Base-by-base conservation (phyloP, 2,329 filamentous ascomycete genomes). In the Scopulariopsis brevicaulis region DNA sequence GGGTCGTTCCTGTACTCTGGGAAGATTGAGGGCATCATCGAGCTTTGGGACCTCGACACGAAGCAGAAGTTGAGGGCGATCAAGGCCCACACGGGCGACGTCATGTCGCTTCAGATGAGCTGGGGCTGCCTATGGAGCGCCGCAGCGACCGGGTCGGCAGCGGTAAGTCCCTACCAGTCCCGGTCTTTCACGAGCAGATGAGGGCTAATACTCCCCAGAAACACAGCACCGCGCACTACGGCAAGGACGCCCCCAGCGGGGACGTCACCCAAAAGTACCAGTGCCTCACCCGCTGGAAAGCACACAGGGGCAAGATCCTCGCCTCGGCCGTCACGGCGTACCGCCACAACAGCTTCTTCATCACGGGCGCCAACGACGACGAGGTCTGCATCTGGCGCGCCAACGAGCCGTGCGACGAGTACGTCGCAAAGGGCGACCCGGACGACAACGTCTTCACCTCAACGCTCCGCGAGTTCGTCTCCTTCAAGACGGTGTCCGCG, bases 21-120 rank as follows among this genome's bases (percentile, higher is more conserved):
- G 53, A 88, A 95, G 64, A 81, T 91, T 1, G 85, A 89, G 46
- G 95, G 94, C 24, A 82, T 96, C 55, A 84, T 99, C 60, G 93
- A 97, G 68, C 83, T 99, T 12, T 99, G 95, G 93, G 95, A 99
- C 68, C 78, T 99, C 15, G 93, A 97, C 68, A 97, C 94, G 0
- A 85, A 87, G 57, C 94, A 99, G 71, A 85, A 94, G 54, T 79
- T 99, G 52, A 82, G 94, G 59, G 91, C 90, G 20, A 87, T 99
- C 66, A 91, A 88, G 67, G 84, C 87, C 1, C 87, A 91, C 64
- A 83, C 82, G 37, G 86, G 85, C 51, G 90, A 97, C 68, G 83
- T 97, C 54, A 90, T 95, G 77, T 87, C 90, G 0, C 77, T 97
- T 51, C 87, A 90, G 62, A 87, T 96, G 70, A 87, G 89, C 25